phyloP scores from a whole-genome alignment of 73 alveolate species.

The Paramecium octaurelia region DNA sequence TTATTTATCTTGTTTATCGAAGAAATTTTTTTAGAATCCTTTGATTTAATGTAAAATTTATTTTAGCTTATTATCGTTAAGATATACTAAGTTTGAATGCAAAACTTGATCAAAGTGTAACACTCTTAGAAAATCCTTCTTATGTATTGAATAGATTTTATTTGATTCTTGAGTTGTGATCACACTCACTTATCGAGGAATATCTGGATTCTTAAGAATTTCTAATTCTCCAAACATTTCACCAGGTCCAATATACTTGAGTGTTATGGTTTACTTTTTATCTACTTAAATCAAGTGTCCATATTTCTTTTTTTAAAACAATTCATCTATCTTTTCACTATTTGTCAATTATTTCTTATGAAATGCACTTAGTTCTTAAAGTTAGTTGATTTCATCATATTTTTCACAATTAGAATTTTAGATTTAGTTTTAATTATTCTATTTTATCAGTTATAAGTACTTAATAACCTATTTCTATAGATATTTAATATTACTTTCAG shows the following conservation, averaged over 20 bases:
- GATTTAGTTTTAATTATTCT: not conserved
- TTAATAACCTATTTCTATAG: not conserved
- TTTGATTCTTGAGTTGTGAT: not conserved
- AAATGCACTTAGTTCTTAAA: not conserved
- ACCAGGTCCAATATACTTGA: not conserved
- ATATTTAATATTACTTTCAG: not conserved
- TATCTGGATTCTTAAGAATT: not conserved
- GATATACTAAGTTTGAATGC: not conserved
- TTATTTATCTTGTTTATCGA: not conserved
- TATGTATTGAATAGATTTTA: not conserved
- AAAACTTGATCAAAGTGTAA: not conserved
- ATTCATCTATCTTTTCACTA: conserved; percentile 7
- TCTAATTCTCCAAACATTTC: conserved; percentile 52
- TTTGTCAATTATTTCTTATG: not conserved
- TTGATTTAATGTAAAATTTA: not conserved
- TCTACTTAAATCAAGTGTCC: not conserved
- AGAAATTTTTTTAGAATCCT: not conserved
- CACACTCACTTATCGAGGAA: not conserved
- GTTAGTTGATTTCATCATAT: not conserved
- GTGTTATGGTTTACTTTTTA: not conserved
- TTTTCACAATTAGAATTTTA: not conserved
- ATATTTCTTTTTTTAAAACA: conserved; percentile 22
- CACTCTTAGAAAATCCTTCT: conserved; percentile 26
- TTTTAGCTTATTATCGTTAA: not conserved
- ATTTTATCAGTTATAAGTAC: not conserved